phyloP scores from a whole-genome alignment of 805 yeast species.

The Kregervanrija delftensis region DNA sequence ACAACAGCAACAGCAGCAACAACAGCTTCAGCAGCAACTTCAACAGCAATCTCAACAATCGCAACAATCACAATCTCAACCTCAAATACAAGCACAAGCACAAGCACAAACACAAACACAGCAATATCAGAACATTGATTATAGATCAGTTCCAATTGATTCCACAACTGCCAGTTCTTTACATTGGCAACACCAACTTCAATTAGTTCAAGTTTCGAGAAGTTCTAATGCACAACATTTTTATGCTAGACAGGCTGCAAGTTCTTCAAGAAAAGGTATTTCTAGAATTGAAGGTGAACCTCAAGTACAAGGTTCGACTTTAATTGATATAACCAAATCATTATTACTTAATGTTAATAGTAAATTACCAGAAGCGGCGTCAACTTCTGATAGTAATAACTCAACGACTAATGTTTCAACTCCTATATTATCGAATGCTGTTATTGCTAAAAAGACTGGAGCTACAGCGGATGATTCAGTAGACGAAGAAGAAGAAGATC shows the following conservation, averaged over 20 bases:
- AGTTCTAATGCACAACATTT: slow-evolving; percentile 64
- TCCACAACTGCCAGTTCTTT: slow-evolving; percentile 29
- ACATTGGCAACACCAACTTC: slow-evolving; percentile 77
- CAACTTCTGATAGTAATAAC: slow-evolving; percentile 13
- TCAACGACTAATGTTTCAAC: slow-evolving; percentile 32
- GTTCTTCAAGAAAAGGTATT: slow-evolving; percentile 43
- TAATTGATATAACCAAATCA: slow-evolving; percentile 36
- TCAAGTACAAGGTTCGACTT: slow-evolving; percentile 25
- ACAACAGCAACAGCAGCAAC: slow-evolving; percentile 18
- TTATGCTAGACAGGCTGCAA: slow-evolving; percentile 80
- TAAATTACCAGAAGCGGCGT: slow-evolving; percentile 6
- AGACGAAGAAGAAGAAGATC: slow-evolving; percentile 60
- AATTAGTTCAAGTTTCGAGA: slow-evolving; percentile 65
- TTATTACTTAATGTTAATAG: slow-evolving; percentile 14
- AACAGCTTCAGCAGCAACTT: slow-evolving; percentile 18
- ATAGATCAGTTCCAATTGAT: slow-evolving; percentile 27
- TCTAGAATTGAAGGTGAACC: slow-evolving; percentile 28
- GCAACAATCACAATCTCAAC: slow-evolving; percentile 13
- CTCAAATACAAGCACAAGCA: slow-evolving; percentile 18
- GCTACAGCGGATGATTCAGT: slow-evolving; percentile 28
- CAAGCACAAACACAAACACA: slow-evolving; percentile 26
- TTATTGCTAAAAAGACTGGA: slow-evolving; percentile 23
- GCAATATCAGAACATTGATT: slow-evolving; percentile 12
- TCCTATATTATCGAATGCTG: slow-evolving; percentile 28
- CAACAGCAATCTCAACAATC: slow-evolving; percentile 22